phyloP scores from a whole-genome alignment of 1,284 basidiomycete species.

The Porodaedalea pini region DNA sequence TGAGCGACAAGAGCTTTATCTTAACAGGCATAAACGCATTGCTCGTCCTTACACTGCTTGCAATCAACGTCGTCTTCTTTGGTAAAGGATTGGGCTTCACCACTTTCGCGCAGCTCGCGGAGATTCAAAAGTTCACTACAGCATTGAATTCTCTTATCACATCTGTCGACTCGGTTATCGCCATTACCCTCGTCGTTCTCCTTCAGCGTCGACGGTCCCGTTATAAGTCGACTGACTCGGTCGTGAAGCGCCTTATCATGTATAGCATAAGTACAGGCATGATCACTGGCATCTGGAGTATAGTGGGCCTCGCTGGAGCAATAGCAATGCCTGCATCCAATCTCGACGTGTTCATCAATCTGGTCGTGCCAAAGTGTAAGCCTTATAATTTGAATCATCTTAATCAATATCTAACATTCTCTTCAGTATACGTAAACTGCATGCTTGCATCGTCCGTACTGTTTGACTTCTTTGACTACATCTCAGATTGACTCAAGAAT shows the following conservation, averaged over 20 bases:
- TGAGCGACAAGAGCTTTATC: slow-evolving; percentile 10
- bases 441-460: no score
- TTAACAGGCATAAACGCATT: slow-evolving; percentile 3
- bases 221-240: slow-evolving; percentile 3
- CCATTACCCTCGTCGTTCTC: slow-evolving; percentile 4
- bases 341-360: no score
- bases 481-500: no score
- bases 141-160: background rate
- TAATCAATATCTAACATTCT: no score
- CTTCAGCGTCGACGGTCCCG: slow-evolving; percentile 1
- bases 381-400: no score
- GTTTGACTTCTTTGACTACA: no score
- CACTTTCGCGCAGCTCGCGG: background rate
- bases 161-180: slow-evolving; percentile 2
- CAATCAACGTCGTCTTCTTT: background rate
- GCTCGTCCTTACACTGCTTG: background rate
- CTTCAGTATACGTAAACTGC: no score
- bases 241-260: slow-evolving; percentile 7
- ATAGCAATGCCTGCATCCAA: no score
- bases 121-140: background rate
- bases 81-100: background rate
- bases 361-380: no score
- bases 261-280: slow-evolving; percentile 13
- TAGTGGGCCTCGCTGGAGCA: no score
- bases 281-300: slow-evolving; percentile 1